Evolutionary conservation across 345 rosid genomes (phyloP).

Genomic region (Cochlearia excelsa): DNA sequence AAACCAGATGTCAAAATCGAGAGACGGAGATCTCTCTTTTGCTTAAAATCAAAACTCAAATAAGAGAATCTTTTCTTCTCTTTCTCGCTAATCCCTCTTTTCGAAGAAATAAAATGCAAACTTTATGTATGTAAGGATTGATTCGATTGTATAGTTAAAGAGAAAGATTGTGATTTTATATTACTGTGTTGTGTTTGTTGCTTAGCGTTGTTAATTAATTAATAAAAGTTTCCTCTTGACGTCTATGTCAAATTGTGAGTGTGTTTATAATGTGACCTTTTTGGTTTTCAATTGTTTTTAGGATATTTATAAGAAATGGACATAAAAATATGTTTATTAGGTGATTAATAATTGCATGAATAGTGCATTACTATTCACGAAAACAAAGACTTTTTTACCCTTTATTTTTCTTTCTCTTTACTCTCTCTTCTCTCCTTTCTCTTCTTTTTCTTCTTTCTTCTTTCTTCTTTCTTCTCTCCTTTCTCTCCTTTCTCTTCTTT

Average conservation of each 20-base stretch:
- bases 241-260: slow-evolving; percentile 22
- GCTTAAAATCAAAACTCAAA: slow-evolving; percentile 8
- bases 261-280: slow-evolving; percentile 4
- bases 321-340: too few relatives aligned
- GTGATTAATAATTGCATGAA: too few relatives aligned
- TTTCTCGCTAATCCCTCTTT: slow-evolving; percentile 24
- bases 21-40: slow-evolving; percentile 24
- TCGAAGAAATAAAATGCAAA: slow-evolving; percentile 10
- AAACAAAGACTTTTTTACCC: too few relatives aligned
- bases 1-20: slow-evolving; percentile 34
- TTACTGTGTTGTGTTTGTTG: slow-evolving; percentile 13
- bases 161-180: slow-evolving; percentile 4
- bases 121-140: slow-evolving; percentile 6
- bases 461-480: too few relatives aligned
- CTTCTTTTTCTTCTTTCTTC: too few relatives aligned
- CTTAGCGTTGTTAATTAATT: neutral
- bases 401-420: too few relatives aligned
- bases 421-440: too few relatives aligned
- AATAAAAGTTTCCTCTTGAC: slow-evolving; percentile 23
- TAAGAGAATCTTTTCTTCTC: slow-evolving; percentile 29
- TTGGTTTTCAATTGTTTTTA: slow-evolving; percentile 6
- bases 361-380: too few relatives aligned
- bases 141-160: slow-evolving; percentile 21
- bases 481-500: too few relatives aligned
- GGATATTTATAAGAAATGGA: too few relatives aligned